Evolutionary conservation across 139 green algal species (phyloP).

Genomic region (Haematococcus lacustris): DNA sequence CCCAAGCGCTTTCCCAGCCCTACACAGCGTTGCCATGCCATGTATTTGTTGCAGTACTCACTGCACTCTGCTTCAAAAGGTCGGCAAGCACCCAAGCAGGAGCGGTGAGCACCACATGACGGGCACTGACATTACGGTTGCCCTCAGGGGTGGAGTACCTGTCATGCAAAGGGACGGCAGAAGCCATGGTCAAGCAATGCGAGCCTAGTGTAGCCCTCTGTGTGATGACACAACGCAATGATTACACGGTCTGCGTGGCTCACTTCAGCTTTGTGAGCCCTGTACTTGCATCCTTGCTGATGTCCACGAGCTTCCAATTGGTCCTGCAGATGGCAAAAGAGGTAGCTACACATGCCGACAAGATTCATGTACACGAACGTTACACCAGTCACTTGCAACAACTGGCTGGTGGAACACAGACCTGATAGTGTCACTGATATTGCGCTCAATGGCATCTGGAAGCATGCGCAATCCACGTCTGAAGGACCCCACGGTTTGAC

Average conservation of each 20-base stretch:
- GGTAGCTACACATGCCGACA: conserved; percentile 19
- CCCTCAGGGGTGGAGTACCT: conserved; percentile 87
- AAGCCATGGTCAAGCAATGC: background rate
- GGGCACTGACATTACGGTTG: conserved; percentile 16
- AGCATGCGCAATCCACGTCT: conserved; percentile 79
- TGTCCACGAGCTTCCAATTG: conserved; percentile 81
- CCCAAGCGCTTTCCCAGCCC: background rate
- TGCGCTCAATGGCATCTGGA: conserved; percentile 78
- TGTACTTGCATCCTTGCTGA: conserved; percentile 35
- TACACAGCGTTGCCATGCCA: background rate
- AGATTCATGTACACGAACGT: too few species aligned
- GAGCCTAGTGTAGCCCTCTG: background rate
- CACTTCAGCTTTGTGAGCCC: conserved; percentile 12
- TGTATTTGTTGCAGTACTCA: conserved; percentile 16
- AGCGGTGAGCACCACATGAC: conserved; percentile 76
- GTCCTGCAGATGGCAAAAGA: conserved; percentile 17
- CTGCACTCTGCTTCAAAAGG: conserved; percentile 48
- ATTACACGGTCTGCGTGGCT: too few species aligned
- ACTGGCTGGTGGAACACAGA: too few species aligned
- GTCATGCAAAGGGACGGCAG: background rate
- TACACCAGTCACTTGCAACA: too few species aligned
- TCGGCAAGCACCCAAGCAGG: conserved; percentile 84
- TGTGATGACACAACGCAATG: background rate
- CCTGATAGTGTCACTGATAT: conserved; percentile 53
- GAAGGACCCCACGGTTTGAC: conserved; percentile 85